Conservation (phyloP, 208 protist species). For the Crithidia thermophila region DNA sequence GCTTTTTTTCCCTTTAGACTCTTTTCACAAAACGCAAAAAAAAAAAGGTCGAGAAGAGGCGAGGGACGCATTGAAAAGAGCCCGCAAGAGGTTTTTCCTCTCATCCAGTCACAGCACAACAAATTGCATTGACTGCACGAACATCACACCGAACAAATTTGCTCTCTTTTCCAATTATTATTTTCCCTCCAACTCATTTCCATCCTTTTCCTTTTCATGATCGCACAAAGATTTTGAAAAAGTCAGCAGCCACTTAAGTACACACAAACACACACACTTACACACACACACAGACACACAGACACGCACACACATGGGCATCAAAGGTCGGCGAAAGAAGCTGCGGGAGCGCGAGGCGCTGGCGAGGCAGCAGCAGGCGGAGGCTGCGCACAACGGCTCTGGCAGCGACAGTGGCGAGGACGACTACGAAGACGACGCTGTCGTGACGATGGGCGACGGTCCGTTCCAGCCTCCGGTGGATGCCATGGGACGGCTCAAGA, state of each 20-base stretch:
- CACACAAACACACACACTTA: not conserved
- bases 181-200: too few species aligned
- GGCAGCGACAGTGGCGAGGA: slow-evolving; percentile 15
- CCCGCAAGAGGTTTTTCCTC: not conserved
- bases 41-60: not conserved
- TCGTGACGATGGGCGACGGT: slow-evolving; percentile 40
- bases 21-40: too few species aligned
- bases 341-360: slow-evolving; percentile 57
- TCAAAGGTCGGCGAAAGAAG: slow-evolving; percentile 80
- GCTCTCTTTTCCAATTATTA: too few species aligned
- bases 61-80: not conserved
- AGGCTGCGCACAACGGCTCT: slow-evolving; percentile 2
- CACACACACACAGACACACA: slow-evolving; percentile 1
- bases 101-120: too few species aligned
- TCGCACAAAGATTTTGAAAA: too few species aligned
- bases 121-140: too few species aligned
- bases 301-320: slow-evolving; percentile 77
- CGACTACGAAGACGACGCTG: slow-evolving; percentile 15
- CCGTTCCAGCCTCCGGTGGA: slow-evolving; percentile 56
- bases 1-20: too few species aligned
- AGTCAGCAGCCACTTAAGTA: not conserved
- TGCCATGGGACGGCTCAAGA: slow-evolving; percentile 47
- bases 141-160: too few species aligned
- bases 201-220: too few species aligned
- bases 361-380: slow-evolving; percentile 22